Percentiles rank a stretch among this genome's conserved stretches.
phyloP scores from a whole-genome alignment of 768 basidiomycete genomes.

The Hebeloma cylindrosporum region DNA sequence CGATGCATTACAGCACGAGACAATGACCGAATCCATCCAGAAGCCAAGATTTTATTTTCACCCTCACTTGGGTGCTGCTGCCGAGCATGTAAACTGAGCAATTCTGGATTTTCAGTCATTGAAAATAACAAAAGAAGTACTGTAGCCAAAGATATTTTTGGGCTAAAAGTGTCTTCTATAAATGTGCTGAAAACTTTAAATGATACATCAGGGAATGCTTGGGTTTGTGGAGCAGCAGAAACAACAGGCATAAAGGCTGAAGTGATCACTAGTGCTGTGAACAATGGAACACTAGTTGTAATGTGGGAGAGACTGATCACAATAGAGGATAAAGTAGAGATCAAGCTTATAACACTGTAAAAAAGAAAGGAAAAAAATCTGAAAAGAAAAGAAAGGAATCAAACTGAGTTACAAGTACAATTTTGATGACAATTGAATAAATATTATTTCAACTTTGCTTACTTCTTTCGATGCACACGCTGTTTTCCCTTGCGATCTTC shows the following conservation, averaged over 20 bases:
- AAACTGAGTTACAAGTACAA: constrained; percentile 5
- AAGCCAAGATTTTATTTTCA: not conserved
- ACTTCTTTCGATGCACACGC: not conserved
- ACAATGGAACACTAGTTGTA: no score
- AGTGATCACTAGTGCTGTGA: no score
- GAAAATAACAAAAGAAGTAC: constrained; percentile 19
- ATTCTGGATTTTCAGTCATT: constrained; percentile 18
- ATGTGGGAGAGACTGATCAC: not conserved
- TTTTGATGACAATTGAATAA: not conserved
- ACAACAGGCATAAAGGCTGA: not conserved
- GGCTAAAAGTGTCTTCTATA: constrained; percentile 15
- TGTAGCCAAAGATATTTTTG: constrained; percentile 16
- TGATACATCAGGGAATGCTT: constrained; percentile 14
- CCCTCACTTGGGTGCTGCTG: constrained; percentile 7
- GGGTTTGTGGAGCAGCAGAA: not conserved
- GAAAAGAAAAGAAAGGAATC: no score
- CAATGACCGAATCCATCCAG: not conserved
- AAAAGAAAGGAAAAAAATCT: no score
- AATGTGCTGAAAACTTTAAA: constrained; percentile 18
- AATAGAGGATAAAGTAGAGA: not conserved
- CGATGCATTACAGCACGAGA: constrained; percentile 1
- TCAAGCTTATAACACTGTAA: not conserved
- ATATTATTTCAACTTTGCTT: not conserved
- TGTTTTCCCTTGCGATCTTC: no score
- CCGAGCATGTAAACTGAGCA: constrained; percentile 19